Conservation (phyloP, 768 basidiomycete genomes). For the Pholiota conissans region DNA sequence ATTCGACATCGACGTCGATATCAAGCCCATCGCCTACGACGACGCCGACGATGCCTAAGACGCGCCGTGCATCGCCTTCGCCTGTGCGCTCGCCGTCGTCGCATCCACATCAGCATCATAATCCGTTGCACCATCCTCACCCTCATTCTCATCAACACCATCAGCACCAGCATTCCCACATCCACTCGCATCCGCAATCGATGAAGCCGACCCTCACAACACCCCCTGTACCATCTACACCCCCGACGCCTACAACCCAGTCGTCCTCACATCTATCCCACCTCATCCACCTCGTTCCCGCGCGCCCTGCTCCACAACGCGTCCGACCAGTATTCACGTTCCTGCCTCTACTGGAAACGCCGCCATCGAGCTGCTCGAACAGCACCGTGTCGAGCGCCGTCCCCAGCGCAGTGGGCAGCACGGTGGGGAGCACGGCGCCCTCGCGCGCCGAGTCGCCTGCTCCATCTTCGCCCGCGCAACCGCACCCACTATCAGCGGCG, state of each 20-base stretch:
- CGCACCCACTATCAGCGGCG: neutral
- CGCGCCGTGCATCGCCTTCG: too few relatives aligned
- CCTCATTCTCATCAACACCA: too few relatives aligned
- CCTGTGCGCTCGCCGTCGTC: too few relatives aligned
- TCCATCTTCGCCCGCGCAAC: neutral
- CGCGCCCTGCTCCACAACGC: slow-evolving; percentile 17
- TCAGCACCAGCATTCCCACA: too few relatives aligned
- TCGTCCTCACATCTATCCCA: slow-evolving; percentile 16
- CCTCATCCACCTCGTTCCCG: slow-evolving; percentile 31
- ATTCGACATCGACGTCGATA: neutral
- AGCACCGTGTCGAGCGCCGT: slow-evolving; percentile 13
- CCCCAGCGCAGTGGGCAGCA: neutral
- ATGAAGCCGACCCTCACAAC: too few relatives aligned
- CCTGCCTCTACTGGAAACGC: slow-evolving; percentile 37
- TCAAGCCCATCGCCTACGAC: neutral
- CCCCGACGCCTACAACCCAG: neutral
- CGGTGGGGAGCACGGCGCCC: neutral
- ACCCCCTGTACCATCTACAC: neutral
- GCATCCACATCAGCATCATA: too few relatives aligned
- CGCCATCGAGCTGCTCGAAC: slow-evolving; percentile 18
- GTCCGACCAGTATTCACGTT: slow-evolving; percentile 33
- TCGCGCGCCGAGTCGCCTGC: neutral
- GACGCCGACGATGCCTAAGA: neutral
- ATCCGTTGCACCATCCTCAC: too few relatives aligned
- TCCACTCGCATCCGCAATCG: neutral